These are phyloP conservation scores for Trichosporon sp. DNA, from an alignment of 1,284 basidiomycete species.

Conservation along the genomic window DNA sequence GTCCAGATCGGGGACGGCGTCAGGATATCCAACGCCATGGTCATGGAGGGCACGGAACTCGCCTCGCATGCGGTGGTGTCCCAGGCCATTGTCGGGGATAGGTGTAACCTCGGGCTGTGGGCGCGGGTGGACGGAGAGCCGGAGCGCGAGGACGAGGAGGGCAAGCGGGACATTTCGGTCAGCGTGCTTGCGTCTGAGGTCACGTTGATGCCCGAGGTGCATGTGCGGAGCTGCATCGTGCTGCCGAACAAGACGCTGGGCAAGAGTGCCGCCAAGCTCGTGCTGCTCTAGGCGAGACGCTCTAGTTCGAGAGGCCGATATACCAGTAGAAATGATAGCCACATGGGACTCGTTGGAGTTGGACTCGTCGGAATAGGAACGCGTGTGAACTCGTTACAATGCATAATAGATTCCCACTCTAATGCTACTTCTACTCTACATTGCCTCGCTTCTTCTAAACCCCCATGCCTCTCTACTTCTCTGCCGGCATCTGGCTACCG, in stretches of 20 bases:
- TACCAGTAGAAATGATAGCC: background rate
- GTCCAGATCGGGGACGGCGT: conserved; percentile 58
- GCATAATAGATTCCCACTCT: background rate
- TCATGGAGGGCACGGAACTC: conserved; percentile 57
- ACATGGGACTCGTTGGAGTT: background rate
- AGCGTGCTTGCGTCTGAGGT: conserved; percentile 59
- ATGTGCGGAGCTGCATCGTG: conserved; percentile 58
- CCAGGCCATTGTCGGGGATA: conserved; percentile 58
- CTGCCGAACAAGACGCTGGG: conserved; percentile 54
- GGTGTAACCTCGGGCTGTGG: conserved; percentile 58
- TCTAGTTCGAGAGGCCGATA: background rate
- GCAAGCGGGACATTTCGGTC: conserved; percentile 54
- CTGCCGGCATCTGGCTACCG: too few relatives aligned
- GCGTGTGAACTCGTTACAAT: background rate
- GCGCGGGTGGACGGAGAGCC: conserved; percentile 59
- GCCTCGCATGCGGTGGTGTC: conserved; percentile 59
- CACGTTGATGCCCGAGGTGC: conserved; percentile 55
- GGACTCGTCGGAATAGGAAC: too few relatives aligned
- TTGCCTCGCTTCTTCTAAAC: too few relatives aligned
- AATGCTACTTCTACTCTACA: background rate
- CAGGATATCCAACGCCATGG: conserved; percentile 59
- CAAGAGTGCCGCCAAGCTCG: conserved; percentile 6
- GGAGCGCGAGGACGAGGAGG: conserved; percentile 54
- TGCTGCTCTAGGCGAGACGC: background rate
- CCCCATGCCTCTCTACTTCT: background rate